Conservation (phyloP, 192 early-diverging fungal species). For the Coemansia pectinata region DNA sequence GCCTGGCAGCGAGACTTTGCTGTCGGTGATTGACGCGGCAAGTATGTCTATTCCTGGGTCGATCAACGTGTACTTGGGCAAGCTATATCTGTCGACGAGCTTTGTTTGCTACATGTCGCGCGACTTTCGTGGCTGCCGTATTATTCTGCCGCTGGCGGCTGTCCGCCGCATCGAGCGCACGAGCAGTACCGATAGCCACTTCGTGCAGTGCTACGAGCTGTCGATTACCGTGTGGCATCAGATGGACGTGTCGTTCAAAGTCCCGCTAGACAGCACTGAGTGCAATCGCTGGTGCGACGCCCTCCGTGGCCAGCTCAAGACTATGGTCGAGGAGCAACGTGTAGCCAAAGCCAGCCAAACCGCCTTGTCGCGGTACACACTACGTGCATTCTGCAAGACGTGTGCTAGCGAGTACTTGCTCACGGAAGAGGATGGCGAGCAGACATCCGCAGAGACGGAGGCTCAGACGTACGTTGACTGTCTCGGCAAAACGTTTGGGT, state of each 20-base stretch:
- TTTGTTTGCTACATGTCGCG: constrained; percentile 82
- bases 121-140: constrained; percentile 67
- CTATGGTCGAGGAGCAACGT: constrained; percentile 78
- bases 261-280: constrained; percentile 63
- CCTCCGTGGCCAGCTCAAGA: constrained; percentile 67
- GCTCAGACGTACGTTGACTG: constrained; percentile 23
- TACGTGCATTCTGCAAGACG: constrained; percentile 57
- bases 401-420: constrained; percentile 73
- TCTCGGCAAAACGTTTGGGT: constrained; percentile 52
- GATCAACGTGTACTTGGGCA: constrained; percentile 59
- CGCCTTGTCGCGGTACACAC: constrained; percentile 40
- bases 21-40: constrained; percentile 59
- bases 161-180: constrained; percentile 90
- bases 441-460: background rate
- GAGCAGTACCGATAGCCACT: constrained; percentile 58
- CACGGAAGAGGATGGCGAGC: constrained; percentile 8
- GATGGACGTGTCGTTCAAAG: constrained; percentile 81
- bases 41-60: constrained; percentile 53
- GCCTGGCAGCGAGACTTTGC: constrained; percentile 71
- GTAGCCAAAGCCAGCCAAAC: constrained; percentile 59
- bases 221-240: constrained; percentile 91
- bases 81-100: constrained; percentile 81
- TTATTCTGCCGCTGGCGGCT: constrained; percentile 85
- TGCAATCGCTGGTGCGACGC: constrained; percentile 83
- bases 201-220: constrained; percentile 60